A percentile compares a stretch with the other conserved stretches of the same genome.
These are phyloP conservation scores for Leucoagaricus sp. DNA, from an alignment of 1,284 basidiomycete genomes.

Conservation along the genomic window DNA sequence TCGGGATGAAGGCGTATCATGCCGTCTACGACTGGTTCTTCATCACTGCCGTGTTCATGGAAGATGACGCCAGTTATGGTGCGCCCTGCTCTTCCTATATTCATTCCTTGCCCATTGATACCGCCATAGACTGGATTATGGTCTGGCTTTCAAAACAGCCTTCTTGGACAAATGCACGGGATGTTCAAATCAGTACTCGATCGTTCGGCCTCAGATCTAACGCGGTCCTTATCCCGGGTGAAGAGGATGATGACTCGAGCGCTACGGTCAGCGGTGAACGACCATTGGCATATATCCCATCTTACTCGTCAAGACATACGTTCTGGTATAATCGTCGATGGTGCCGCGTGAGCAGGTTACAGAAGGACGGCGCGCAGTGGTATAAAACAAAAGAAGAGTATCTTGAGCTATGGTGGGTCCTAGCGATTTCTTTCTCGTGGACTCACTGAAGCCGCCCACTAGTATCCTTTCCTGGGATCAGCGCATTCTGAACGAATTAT, in stretches of 20 bases:
- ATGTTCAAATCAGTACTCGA: conserved; percentile 52
- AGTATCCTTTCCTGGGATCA: conserved; percentile 57
- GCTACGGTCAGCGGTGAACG: conserved; percentile 27
- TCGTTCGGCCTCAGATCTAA: conserved; percentile 34
- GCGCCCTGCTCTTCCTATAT: conserved; percentile 22
- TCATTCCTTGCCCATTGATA: neutral
- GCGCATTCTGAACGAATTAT: conserved; percentile 46
- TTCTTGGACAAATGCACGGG: conserved; percentile 48
- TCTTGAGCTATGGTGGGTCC: conserved; percentile 37
- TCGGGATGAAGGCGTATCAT: conserved; percentile 43
- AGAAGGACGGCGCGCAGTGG: conserved; percentile 30
- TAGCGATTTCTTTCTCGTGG: neutral
- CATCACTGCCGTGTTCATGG: conserved; percentile 62
- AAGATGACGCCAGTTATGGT: conserved; percentile 60
- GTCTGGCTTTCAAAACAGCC: conserved; percentile 60
- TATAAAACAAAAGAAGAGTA: conserved; percentile 37
- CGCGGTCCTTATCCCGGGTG: conserved; percentile 31
- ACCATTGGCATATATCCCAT: conserved; percentile 50
- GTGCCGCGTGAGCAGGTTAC: conserved; percentile 44
- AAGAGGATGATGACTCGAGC: conserved; percentile 27
- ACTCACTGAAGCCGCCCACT: neutral
- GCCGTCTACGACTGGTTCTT: conserved; percentile 54
- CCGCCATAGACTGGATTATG: conserved; percentile 56
- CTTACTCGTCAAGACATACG: conserved; percentile 41
- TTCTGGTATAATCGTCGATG: conserved; percentile 53